Evolutionary conservation across 805 yeast genomes (phyloP).

Genomic region (Candida oleophila): DNA sequence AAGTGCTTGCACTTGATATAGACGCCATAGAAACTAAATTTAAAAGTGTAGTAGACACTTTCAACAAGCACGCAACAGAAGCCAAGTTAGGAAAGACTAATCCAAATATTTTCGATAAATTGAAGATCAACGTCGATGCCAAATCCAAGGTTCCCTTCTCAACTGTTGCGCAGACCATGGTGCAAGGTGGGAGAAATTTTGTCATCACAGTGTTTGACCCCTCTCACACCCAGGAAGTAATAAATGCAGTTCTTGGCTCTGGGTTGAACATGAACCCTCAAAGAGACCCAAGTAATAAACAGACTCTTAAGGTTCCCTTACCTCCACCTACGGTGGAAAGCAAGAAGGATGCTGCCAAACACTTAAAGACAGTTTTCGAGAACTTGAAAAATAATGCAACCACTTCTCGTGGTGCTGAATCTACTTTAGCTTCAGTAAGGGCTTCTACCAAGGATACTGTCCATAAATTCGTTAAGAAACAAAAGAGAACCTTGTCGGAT

Average conservation of each 20-base stretch:
- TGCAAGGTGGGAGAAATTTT: conserved; percentile 65
- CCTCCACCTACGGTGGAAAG: conserved; percentile 75
- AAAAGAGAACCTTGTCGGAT: conserved; percentile 52
- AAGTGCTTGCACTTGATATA: conserved; percentile 27
- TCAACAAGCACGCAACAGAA: conserved; percentile 57
- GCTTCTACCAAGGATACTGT: conserved; percentile 58
- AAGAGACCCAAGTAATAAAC: conserved; percentile 68
- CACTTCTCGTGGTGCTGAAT: conserved; percentile 41
- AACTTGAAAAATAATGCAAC: conserved; percentile 47
- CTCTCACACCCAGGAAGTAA: conserved; percentile 61
- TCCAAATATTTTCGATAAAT: conserved; percentile 61
- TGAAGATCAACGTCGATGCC: conserved; percentile 47
- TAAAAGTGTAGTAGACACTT: conserved; percentile 48
- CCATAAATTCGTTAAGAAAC: conserved; percentile 51
- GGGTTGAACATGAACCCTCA: conserved; percentile 79
- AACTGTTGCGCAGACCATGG: conserved; percentile 66
- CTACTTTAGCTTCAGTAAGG: conserved; percentile 44
- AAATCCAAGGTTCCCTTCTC: conserved; percentile 52
- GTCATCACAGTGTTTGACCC: conserved; percentile 89
- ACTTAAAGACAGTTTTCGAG: conserved; percentile 67
- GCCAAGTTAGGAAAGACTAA: conserved; percentile 69
- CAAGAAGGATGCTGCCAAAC: conserved; percentile 54
- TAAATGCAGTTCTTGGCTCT: conserved; percentile 68
- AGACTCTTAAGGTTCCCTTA: conserved; percentile 67
- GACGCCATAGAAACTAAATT: conserved; percentile 43